Evolutionary conservation across 805 yeast species (phyloP), one percentile per base, ranked within the genome.

Genomic region (Ogataea methanolica): DNA sequence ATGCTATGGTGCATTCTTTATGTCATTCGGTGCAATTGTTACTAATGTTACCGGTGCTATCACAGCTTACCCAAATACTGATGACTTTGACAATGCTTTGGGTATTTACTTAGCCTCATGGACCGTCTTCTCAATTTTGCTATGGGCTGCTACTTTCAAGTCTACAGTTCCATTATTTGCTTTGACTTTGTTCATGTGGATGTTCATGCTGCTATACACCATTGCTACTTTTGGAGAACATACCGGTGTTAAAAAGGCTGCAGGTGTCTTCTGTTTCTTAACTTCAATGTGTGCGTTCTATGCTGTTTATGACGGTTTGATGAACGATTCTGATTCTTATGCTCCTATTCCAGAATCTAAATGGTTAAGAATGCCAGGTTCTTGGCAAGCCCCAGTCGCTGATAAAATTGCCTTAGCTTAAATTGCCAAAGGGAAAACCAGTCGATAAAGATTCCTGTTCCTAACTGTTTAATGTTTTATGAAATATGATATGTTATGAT

Each of bases 1-100:
- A 29, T 69, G 74, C 41, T 76, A 68, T 59, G 82, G 80, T 39
- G 74, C 76, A 5, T 78, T 77, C 61, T 76, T 77, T 67, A 60
- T 71, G 56, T 63, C 74, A 5, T 74, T 61, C 52, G 81, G 76
- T 41, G 75, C 73, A 23, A 67, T 76, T 16, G 59, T 66, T 47
- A 67, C 76, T 15, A 68, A 69, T 36, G 59, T 66, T 6, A 71
- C 76, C 51, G 80, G 76, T 6, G 74, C 76, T 36, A 53, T 54
- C 2, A 60, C 62, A 5, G 68, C 73, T 1, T 77, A 76, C 51
- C 50, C 64, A 16, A 63, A 63, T 33, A 63, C 63, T 6, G 47
- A 46, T 7, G 73, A 69, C 36, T 65, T 57, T 33, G 55, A 60
- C 33, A 70, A 73, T 45, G 80, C 78, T 8, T 56, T 73, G 41